Evolutionary conservation across 192 early-diverging fungal genomes (phyloP).

Genomic region (Entomortierella parvispora): DNA sequence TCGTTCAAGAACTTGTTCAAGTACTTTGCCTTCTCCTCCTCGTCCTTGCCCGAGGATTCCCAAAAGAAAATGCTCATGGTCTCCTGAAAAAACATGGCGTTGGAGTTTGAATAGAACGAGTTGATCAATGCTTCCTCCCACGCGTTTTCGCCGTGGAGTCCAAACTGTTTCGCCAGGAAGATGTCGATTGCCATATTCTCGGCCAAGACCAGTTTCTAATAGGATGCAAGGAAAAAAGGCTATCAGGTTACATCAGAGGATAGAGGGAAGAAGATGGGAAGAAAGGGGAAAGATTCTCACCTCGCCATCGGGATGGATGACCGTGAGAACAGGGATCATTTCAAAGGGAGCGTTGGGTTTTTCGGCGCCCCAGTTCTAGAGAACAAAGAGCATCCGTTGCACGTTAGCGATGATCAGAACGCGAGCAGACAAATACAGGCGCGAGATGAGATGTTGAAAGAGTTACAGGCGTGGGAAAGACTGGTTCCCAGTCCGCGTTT

Average conservation of each 20-base stretch:
- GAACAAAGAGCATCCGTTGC: neutral
- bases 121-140: constrained; percentile 44
- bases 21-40: constrained; percentile 22
- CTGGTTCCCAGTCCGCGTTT: constrained; percentile 27
- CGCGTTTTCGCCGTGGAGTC: constrained; percentile 17
- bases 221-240: neutral
- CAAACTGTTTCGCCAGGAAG: constrained; percentile 41
- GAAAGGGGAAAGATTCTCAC: neutral
- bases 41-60: constrained; percentile 14
- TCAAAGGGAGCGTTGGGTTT: constrained; percentile 24
- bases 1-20: constrained; percentile 26
- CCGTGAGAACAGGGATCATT: constrained; percentile 25
- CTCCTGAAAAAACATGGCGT: constrained; percentile 33
- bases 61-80: constrained; percentile 37
- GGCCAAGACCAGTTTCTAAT: constrained; percentile 8
- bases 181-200: constrained; percentile 36
- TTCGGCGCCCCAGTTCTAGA: constrained; percentile 22
- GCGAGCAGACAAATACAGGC: neutral
- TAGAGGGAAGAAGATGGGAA: neutral
- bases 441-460: neutral
- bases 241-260: neutral
- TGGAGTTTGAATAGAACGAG: constrained; percentile 26
- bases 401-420: neutral
- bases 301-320: constrained; percentile 22
- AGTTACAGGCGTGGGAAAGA: constrained; percentile 9